Evolutionary conservation across 75 land plant species (phyloP).

Genomic region (Gnetum montanum): DNA sequence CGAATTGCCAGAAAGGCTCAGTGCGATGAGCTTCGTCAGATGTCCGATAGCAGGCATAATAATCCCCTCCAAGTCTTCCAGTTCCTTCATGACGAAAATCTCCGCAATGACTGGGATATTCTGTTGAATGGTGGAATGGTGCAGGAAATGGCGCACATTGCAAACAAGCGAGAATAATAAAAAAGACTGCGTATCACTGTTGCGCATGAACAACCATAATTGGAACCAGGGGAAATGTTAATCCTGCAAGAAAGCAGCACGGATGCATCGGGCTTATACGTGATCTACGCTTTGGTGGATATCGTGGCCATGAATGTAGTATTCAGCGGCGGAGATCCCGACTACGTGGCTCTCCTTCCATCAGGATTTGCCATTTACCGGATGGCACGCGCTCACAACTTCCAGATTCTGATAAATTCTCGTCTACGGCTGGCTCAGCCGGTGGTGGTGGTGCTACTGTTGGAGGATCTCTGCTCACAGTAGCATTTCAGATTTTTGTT

Average conservation of each 20-base stretch:
- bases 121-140: conserved; percentile 73
- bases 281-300: conserved; percentile 84
- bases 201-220: conserved; percentile 26
- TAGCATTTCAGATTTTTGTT: conserved; percentile 79
- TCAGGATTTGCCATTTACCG: conserved; percentile 85
- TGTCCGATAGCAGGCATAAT: too few species aligned
- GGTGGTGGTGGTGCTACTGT: conserved; percentile 31
- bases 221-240: conserved; percentile 66
- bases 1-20: too few species aligned
- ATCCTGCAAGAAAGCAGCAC: conserved; percentile 87
- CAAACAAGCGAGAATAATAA: conserved; percentile 68
- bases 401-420: conserved; percentile 40
- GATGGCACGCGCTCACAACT: conserved; percentile 51
- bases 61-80: conserved; percentile 56
- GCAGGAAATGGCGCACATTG: conserved; percentile 78
- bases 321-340: conserved; percentile 74
- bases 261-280: conserved; percentile 58
- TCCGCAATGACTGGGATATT: conserved; percentile 67
- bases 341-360: conserved; percentile 81
- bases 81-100: conserved; percentile 63
- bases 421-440: not conserved
- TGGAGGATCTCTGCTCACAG: conserved; percentile 64
- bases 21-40: too few species aligned
- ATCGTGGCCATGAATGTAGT: conserved; percentile 73
- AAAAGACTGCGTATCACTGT: conserved; percentile 67